phyloP scores from a whole-genome alignment of 2,329 filamentous ascomycete genomes.

The Penicillium sp. region DNA sequence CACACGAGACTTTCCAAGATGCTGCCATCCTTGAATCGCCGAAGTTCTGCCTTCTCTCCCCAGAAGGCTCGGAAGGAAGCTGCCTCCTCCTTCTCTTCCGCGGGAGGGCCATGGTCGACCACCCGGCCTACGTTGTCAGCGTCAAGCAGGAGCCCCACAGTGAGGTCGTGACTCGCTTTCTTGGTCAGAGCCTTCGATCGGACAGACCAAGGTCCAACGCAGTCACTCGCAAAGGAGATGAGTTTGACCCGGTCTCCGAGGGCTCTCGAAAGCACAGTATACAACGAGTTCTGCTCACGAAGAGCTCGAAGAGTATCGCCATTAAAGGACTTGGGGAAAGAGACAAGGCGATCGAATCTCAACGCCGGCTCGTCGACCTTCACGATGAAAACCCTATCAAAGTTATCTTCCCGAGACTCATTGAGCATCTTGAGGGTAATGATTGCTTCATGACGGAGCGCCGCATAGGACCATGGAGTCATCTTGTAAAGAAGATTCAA shows the following conservation, averaged over 20 bases:
- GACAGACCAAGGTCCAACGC: constrained; percentile 48
- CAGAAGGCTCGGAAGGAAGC: constrained; percentile 85
- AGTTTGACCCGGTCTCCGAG: constrained; percentile 71
- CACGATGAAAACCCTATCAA: constrained; percentile 78
- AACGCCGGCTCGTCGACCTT: constrained; percentile 52
- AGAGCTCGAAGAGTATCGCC: constrained; percentile 30
- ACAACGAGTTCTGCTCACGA: constrained; percentile 46
- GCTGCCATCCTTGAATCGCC: constrained; percentile 91
- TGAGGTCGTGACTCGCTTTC: constrained; percentile 41
- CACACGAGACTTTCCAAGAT: constrained; percentile 92
- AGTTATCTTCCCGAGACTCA: constrained; percentile 72
- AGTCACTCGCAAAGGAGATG: constrained; percentile 57
- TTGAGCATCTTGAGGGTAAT: constrained; percentile 73
- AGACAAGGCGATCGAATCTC: constrained; percentile 55
- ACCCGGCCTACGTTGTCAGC: constrained; percentile 68
- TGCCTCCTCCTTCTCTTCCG: constrained; percentile 81
- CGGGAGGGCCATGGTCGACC: constrained; percentile 83
- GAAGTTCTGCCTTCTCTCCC: constrained; percentile 88
- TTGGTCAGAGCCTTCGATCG: constrained; percentile 37
- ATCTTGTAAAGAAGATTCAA: constrained; percentile 90
- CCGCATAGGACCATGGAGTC: constrained; percentile 75
- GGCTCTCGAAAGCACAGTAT: constrained; percentile 66
- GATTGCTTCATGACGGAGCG: constrained; percentile 71
- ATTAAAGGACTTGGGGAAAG: constrained; percentile 29
- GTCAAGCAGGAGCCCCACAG: constrained; percentile 70